Base-by-base conservation (phyloP, 179 eudicot genomes). In the Beta lomatogona region DNA sequence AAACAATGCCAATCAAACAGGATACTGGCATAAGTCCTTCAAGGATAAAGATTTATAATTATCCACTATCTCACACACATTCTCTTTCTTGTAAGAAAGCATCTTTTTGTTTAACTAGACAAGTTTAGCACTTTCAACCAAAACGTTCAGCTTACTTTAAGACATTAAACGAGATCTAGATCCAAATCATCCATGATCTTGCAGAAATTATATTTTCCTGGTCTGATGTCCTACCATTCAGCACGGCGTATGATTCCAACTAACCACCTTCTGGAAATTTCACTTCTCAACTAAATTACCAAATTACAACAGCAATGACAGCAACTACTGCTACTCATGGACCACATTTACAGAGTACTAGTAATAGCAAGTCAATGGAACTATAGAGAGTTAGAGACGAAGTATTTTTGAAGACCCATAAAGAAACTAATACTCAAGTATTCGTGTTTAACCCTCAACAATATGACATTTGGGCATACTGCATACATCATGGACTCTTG, bases 101-200 rank as follows among this genome's bases (percentile, higher is more conserved):
- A 75, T 45, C 57, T 80, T 36, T 14, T 28, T 3, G 60, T 22
- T 66, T 59, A 46, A 71, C 69, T 64, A 71, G 60, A 53, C 52
- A 78, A 72, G 60, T 54, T 75, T 7, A 63, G 52, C 79, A 79
- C 50, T 57, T 79, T 14, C 71, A 69, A 48, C 31, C 75, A 71
- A 69, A 60, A 11, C 4, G 6, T 25, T 21, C 31, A 52, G 3
- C 82, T 61, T 63, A 16, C 25, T 59, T 76, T 22, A 31, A 70
- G 54, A 57, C 31, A 22, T 50, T 52, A 55, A 46, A 45, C 57
- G 44, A 78, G 85, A 82, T 82, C 85, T 82, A 78, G 82, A 82
- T 82, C 85, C 81, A 46, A 75, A 18, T 36, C 66, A 21, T 72
- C 44, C 41, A 22, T 46, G 69, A 81, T 54, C 9, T 25, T n/a